These are phyloP conservation scores for Saksenaea vasiformis DNA, from an alignment of 371 early-diverging fungal species.

Conservation along the genomic window DNA sequence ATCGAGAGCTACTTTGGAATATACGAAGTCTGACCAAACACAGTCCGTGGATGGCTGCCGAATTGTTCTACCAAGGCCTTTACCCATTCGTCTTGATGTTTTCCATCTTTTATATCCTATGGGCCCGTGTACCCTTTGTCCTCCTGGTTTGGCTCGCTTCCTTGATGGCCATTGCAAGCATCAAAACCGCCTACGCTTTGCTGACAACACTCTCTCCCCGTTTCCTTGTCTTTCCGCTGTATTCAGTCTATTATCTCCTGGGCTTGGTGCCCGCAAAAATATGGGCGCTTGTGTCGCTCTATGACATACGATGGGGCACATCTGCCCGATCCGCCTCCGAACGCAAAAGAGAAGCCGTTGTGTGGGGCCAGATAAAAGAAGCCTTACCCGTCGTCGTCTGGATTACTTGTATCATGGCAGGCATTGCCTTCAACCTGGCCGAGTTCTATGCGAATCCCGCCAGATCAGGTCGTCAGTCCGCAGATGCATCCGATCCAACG, in stretches of 20 bases:
- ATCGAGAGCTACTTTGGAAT: conserved; percentile 63
- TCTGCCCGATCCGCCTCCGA: conserved; percentile 51
- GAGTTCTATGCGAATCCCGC: conserved; percentile 24
- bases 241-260: conserved; percentile 55
- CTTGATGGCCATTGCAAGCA: conserved; percentile 39
- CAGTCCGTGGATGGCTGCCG: conserved; percentile 69
- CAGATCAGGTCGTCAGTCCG: not conserved
- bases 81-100: conserved; percentile 68
- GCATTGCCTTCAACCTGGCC: conserved; percentile 34
- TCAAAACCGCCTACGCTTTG: conserved; percentile 55
- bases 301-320: conserved; percentile 66
- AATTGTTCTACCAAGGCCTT: conserved; percentile 61
- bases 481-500: not conserved
- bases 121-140: conserved; percentile 35
- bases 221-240: conserved; percentile 56
- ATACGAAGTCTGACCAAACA: conserved; percentile 59
- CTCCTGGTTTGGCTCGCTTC: conserved; percentile 55
- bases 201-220: conserved; percentile 36
- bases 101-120: conserved; percentile 50
- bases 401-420: conserved; percentile 31
- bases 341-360: conserved; percentile 35
- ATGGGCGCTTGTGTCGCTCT: conserved; percentile 58
- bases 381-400: conserved; percentile 43
- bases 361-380: conserved; percentile 40
- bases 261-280: conserved; percentile 63